Conservation (phyloP, 73 alveolate species). For the Tetrahymena malaccensis region DNA sequence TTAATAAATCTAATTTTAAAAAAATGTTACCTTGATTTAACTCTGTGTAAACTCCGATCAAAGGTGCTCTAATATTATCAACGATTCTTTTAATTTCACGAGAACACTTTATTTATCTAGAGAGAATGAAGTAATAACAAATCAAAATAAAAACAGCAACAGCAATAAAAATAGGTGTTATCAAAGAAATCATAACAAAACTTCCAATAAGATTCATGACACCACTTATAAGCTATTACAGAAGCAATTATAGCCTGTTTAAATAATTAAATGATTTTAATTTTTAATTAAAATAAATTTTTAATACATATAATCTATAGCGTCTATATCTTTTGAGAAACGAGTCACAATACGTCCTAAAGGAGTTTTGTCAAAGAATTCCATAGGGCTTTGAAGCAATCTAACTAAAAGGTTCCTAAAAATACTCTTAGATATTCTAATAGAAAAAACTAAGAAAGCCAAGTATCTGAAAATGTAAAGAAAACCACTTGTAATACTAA, state of each 20-base stretch:
- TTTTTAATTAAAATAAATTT: not conserved
- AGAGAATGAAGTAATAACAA: not conserved
- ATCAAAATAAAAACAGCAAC: not conserved
- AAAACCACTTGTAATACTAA: not conserved
- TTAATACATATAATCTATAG: constrained; percentile 6
- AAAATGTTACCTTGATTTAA: not conserved
- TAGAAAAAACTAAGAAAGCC: not conserved
- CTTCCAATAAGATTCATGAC: not conserved
- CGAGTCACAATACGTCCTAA: constrained; percentile 81
- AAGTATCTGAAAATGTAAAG: not conserved
- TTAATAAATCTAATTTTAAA: no score
- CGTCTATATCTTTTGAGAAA: constrained; percentile 66
- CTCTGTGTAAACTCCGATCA: not conserved
- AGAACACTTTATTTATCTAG: not conserved
- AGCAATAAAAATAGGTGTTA: not conserved
- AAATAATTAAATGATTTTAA: not conserved
- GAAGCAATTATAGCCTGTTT: not conserved
- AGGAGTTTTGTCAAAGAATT: constrained; percentile 86
- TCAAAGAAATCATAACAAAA: not conserved
- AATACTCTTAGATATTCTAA: constrained; percentile 15
- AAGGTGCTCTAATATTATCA: not conserved
- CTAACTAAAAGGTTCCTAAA: constrained; percentile 62
- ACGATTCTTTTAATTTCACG: not conserved
- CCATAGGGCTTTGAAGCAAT: constrained; percentile 74
- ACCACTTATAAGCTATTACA: not conserved